phyloP scores from a whole-genome alignment of 352 stramenopile genomes.

The Halophytophthora polymorphica region DNA sequence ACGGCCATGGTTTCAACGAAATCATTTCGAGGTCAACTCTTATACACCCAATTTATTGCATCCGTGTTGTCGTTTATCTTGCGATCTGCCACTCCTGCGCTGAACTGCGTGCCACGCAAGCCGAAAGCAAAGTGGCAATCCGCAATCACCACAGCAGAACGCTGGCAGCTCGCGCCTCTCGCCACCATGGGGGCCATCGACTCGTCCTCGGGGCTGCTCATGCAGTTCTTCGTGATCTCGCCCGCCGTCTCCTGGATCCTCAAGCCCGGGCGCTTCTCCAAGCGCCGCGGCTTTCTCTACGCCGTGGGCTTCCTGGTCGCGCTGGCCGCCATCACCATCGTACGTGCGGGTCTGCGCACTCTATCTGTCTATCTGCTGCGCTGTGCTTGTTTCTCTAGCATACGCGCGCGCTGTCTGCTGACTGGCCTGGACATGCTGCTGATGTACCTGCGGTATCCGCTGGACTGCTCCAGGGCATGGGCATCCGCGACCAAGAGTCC shows the following conservation, averaged over 20 bases:
- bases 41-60: too few relatives aligned
- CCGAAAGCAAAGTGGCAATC: too few relatives aligned
- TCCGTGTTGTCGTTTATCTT: too few relatives aligned
- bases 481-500: conserved; percentile 87
- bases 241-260: conserved; percentile 96
- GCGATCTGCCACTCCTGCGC: too few relatives aligned
- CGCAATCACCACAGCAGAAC: neutral
- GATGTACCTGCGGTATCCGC: neutral
- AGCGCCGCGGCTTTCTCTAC: conserved; percentile 91
- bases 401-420: too few relatives aligned
- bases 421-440: too few relatives aligned
- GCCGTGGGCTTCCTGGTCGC: conserved; percentile 92
- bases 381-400: neutral
- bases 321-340: conserved; percentile 92
- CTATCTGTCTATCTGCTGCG: neutral
- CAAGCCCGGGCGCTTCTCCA: conserved; percentile 91
- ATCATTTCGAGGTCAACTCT: too few relatives aligned
- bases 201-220: conserved; percentile 62
- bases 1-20: too few relatives aligned
- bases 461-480: conserved; percentile 39
- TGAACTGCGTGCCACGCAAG: too few relatives aligned
- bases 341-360: conserved; percentile 23
- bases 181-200: conserved; percentile 42
- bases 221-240: conserved; percentile 77
- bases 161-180: neutral